phyloP scores from a whole-genome alignment of 257 asterid genomes.

The Linderniella brevidens region DNA sequence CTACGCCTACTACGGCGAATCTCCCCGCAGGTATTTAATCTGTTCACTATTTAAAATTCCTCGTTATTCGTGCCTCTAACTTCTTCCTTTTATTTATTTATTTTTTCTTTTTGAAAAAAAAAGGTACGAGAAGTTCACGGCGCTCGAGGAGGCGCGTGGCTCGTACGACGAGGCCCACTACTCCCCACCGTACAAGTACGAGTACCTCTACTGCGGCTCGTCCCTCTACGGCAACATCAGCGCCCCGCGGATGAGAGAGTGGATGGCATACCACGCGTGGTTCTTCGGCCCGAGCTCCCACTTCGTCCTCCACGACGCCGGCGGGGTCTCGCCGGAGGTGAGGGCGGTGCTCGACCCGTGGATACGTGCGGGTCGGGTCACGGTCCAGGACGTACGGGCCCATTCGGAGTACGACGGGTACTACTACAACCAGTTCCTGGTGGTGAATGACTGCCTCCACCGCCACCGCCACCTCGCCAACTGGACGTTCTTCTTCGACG shows the following conservation, averaged over 20 bases:
- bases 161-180: slow-evolving; percentile 8
- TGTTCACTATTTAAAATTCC: too few relatives aligned
- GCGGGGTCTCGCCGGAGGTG: slow-evolving; percentile 73
- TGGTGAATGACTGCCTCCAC: slow-evolving; percentile 75
- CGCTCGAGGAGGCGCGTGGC: slow-evolving; percentile 12
- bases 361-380: slow-evolving; percentile 66
- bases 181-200: slow-evolving; percentile 24
- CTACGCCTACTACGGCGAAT: slow-evolving; percentile 22
- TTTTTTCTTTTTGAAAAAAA: too few relatives aligned
- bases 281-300: slow-evolving; percentile 49
- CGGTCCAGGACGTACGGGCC: slow-evolving; percentile 52
- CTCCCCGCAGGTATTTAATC: slow-evolving; percentile 9
- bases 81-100: too few relatives aligned
- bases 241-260: slow-evolving; percentile 59
- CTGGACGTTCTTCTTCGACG: slow-evolving; percentile 81
- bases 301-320: slow-evolving; percentile 81
- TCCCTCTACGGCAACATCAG: slow-evolving; percentile 56
- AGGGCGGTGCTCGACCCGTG: slow-evolving; percentile 48
- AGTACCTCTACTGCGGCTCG: slow-evolving; percentile 63
- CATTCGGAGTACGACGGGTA: slow-evolving; percentile 80
- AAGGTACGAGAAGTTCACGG: slow-evolving; percentile 12
- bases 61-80: too few relatives aligned
- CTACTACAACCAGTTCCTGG: slow-evolving; percentile 63
- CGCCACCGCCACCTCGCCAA: slow-evolving; percentile 37
- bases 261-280: slow-evolving; percentile 63